A percentile compares a stretch with the other conserved stretches of the same genome.
Conservation (phyloP, 495 filamentous ascomycete genomes). For the Parathielavia appendiculata region DNA sequence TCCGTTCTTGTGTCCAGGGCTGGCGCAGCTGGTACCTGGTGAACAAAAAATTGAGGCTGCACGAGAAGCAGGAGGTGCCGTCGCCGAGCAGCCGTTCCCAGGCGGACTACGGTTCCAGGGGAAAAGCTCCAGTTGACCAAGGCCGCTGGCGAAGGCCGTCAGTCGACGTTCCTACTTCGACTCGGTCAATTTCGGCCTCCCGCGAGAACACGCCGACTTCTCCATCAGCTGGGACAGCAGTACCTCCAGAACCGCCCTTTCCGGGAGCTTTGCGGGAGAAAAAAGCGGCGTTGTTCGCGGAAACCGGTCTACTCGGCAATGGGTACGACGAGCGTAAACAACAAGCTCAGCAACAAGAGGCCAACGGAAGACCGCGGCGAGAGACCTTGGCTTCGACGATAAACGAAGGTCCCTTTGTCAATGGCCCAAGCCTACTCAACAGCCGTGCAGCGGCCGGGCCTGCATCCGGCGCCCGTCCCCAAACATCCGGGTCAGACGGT, state of each 20-base stretch:
- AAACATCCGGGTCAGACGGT: neutral
- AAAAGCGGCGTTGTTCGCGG: constrained; percentile 30
- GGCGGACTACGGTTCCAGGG: neutral
- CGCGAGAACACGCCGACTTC: constrained; percentile 30
- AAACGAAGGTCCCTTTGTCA: constrained; percentile 37
- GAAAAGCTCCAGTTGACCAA: constrained; percentile 8
- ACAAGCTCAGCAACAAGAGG: constrained; percentile 27
- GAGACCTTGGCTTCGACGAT: neutral
- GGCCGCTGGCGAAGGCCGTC: neutral
- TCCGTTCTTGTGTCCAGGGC: constrained; percentile 62
- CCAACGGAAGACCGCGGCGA: neutral
- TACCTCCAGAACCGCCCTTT: constrained; percentile 13
- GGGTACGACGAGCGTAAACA: constrained; percentile 41
- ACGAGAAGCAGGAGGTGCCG: constrained; percentile 5
- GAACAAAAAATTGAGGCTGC: constrained; percentile 37
- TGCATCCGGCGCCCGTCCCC: neutral
- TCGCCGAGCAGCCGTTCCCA: neutral
- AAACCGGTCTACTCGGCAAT: constrained; percentile 40
- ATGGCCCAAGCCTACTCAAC: constrained; percentile 50
- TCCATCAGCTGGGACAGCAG: constrained; percentile 21
- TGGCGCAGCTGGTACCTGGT: constrained; percentile 91
- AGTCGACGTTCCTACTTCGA: constrained; percentile 44
- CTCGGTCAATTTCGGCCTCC: constrained; percentile 21
- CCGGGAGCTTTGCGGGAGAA: neutral
- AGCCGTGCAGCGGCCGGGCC: constrained; percentile 5